Evolutionary conservation across 176 grass and related monocot species (phyloP).

Genomic region (barley (Hordeum vulgare)): DNA sequence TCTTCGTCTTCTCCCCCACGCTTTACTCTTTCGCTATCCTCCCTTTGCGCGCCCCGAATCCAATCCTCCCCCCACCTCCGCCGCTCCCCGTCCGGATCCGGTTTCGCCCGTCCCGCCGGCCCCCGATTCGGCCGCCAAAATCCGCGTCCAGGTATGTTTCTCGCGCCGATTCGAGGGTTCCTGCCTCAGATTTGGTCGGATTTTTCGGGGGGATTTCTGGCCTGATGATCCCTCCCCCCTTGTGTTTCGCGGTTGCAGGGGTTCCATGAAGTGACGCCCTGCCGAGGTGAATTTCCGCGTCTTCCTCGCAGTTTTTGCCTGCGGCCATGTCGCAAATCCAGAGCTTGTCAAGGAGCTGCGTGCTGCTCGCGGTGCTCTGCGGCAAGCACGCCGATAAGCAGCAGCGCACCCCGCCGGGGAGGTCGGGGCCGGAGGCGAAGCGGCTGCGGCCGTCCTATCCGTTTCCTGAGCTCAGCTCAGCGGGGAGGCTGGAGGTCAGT

Average conservation of each 20-base stretch:
- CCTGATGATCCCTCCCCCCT: slow-evolving; percentile 12
- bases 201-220: slow-evolving; percentile 19
- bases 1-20: slow-evolving; percentile 20
- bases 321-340: slow-evolving; percentile 76
- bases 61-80: not conserved
- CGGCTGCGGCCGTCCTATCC: slow-evolving; percentile 45
- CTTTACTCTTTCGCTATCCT: slow-evolving; percentile 32
- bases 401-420: not conserved
- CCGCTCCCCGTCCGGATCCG: not conserved
- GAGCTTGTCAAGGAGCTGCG: slow-evolving; percentile 65
- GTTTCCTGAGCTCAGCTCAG: slow-evolving; percentile 69
- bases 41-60: not conserved
- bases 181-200: slow-evolving; percentile 10
- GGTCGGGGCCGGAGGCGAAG: slow-evolving; percentile 33
- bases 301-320: not conserved
- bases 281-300: slow-evolving; percentile 1
- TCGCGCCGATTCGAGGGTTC: slow-evolving; percentile 17
- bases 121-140: slow-evolving; percentile 22
- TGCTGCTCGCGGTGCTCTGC: slow-evolving; percentile 80
- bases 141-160: slow-evolving; percentile 25
- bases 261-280: slow-evolving; percentile 13
- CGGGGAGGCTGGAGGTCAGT: slow-evolving; percentile 73
- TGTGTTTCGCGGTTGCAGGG: slow-evolving; percentile 9
- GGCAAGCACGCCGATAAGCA: slow-evolving; percentile 54
- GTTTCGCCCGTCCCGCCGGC: not conserved